Conservation (phyloP, 192 early-diverging fungal genomes). For the Linnemannia zychae region DNA sequence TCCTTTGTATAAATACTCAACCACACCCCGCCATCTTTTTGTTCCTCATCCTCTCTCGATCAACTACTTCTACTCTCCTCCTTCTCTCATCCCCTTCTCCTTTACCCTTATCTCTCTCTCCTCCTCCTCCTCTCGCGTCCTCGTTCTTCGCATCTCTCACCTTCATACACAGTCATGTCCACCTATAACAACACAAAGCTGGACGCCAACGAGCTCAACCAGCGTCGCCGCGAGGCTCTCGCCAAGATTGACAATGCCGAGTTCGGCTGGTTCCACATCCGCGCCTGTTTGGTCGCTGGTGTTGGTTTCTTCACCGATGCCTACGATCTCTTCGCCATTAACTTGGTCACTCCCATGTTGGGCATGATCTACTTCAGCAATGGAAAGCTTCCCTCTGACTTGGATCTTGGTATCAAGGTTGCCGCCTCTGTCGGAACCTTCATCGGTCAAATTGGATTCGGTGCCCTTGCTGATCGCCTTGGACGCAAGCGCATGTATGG, state of each 20-base stretch:
- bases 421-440: slow-evolving; percentile 88
- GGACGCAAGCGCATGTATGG: slow-evolving; percentile 91
- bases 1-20: slow-evolving; percentile 9
- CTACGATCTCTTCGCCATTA: slow-evolving; percentile 97
- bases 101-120: not conserved
- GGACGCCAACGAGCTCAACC: slow-evolving; percentile 42
- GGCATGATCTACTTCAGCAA: slow-evolving; percentile 74
- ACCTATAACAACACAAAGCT: slow-evolving; percentile 60
- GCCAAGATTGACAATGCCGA: slow-evolving; percentile 76
- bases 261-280: slow-evolving; percentile 81
- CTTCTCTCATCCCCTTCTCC: not conserved
- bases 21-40: not conserved
- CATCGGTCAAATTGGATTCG: slow-evolving; percentile 89
- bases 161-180: slow-evolving; percentile 21
- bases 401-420: slow-evolving; percentile 88
- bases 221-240: slow-evolving; percentile 55
- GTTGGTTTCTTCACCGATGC: slow-evolving; percentile 93
- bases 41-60: slow-evolving; percentile 8
- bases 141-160: not conserved
- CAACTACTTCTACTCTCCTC: slow-evolving; percentile 12
- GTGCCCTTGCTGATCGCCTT: slow-evolving; percentile 86
- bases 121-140: not conserved
- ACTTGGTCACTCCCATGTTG: slow-evolving; percentile 91
- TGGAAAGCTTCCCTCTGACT: slow-evolving; percentile 69
- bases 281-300: slow-evolving; percentile 75